Conservation (phyloP, 2,329 filamentous ascomycete species). For the Pleochaeta shiraiana region DNA sequence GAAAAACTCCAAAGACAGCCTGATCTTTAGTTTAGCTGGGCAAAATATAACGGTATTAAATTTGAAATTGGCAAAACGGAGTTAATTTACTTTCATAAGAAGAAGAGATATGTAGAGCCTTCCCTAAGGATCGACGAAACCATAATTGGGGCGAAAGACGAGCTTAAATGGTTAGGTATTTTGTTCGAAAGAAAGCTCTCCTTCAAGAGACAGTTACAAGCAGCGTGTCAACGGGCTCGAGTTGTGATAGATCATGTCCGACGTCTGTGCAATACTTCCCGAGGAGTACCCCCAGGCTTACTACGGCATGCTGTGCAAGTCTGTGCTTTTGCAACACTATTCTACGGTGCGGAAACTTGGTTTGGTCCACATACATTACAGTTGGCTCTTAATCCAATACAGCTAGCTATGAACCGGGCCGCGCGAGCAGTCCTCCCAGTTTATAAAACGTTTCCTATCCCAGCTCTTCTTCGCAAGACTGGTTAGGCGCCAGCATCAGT, state of each 20-base stretch:
- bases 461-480: background rate
- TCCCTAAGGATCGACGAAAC: background rate
- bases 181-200: background rate
- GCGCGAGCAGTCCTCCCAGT: background rate
- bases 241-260: background rate
- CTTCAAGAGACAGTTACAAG: background rate
- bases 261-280: background rate
- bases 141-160: background rate
- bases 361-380: background rate
- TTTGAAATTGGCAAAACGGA: slow-evolving; percentile 1
- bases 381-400: background rate
- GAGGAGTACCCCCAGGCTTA: background rate
- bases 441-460: background rate
- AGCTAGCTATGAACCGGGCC: background rate
- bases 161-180: background rate
- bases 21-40: background rate
- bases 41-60: background rate
- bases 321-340: background rate
- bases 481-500: background rate
- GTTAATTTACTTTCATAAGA: background rate
- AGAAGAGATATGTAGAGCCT: slow-evolving; percentile 1
- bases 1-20: background rate
- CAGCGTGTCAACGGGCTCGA: background rate
- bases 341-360: background rate
- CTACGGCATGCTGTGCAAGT: background rate